Evolutionary conservation across 192 early-diverging fungal genomes (phyloP).

Genomic region (Coemansia aciculifera): DNA sequence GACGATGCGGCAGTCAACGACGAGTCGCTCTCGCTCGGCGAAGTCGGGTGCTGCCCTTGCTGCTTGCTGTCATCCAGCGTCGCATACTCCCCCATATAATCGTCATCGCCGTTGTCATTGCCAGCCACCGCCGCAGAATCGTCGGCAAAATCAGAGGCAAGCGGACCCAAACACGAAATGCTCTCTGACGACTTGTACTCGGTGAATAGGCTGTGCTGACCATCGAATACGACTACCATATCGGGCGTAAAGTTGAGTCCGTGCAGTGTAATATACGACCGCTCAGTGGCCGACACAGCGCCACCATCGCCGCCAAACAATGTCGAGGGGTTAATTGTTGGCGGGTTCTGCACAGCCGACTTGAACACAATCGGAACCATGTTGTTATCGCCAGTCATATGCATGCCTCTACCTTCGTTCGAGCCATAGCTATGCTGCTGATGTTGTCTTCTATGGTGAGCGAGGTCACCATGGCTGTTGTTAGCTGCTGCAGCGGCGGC

Average conservation of each 20-base stretch:
- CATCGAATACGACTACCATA: constrained; percentile 73
- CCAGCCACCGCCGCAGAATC: background rate
- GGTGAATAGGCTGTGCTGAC: constrained; percentile 40
- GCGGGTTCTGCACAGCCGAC: constrained; percentile 44
- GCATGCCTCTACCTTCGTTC: background rate
- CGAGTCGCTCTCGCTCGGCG: constrained; percentile 48
- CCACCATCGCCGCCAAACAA: constrained; percentile 17
- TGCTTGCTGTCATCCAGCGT: background rate
- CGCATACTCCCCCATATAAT: background rate
- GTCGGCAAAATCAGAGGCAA: constrained; percentile 31
- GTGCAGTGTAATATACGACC: constrained; percentile 58
- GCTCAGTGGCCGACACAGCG: constrained; percentile 26
- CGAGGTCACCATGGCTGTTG: background rate
- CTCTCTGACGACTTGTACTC: constrained; percentile 46
- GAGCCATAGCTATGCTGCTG: background rate
- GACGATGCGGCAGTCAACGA: constrained; percentile 12
- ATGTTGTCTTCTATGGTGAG: constrained; percentile 4
- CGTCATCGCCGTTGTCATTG: constrained; percentile 1
- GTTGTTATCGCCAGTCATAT: constrained; percentile 17
- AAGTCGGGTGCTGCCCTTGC: constrained; percentile 32
- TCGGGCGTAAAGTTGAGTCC: constrained; percentile 73
- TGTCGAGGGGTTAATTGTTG: constrained; percentile 31
- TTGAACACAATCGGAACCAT: constrained; percentile 47
- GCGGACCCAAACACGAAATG: constrained; percentile 52
- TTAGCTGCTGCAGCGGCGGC: background rate